These are phyloP conservation scores for Umbelopsis ramanniana DNA, from an alignment of 192 early-diverging fungal species.

Conservation along the genomic window DNA sequence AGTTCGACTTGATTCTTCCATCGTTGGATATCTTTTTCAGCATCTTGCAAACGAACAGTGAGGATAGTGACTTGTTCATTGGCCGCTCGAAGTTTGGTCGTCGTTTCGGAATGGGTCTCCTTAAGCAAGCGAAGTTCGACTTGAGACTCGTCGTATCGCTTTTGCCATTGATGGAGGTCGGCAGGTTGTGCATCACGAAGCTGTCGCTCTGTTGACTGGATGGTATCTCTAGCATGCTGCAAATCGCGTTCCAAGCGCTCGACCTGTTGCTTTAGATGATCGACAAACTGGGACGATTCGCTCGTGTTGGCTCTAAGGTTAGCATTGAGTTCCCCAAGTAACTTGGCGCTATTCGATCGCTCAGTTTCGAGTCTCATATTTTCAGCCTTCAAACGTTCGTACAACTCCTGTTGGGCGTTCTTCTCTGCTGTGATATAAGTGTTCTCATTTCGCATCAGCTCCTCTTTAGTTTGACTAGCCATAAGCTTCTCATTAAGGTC, in stretches of 20 bases:
- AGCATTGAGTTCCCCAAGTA: slow-evolving; percentile 15
- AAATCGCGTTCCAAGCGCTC: slow-evolving; percentile 19
- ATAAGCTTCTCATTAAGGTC: slow-evolving; percentile 6
- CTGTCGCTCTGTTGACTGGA: slow-evolving; percentile 21
- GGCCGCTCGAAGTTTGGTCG: slow-evolving; percentile 4
- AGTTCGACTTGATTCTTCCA: slow-evolving; percentile 1
- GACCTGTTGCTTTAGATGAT: slow-evolving; percentile 18
- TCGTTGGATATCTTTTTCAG: slow-evolving; percentile 17
- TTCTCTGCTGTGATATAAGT: slow-evolving; percentile 4
- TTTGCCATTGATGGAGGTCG: slow-evolving; percentile 18
- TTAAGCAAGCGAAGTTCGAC: slow-evolving; percentile 16
- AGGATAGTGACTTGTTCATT: slow-evolving; percentile 19
- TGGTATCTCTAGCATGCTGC: slow-evolving; percentile 1
- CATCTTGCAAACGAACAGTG: slow-evolving; percentile 12
- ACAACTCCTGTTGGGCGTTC: slow-evolving; percentile 13
- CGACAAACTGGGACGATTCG: slow-evolving; percentile 13
- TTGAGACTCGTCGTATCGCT: slow-evolving; percentile 5
- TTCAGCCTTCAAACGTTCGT: slow-evolving; percentile 18
- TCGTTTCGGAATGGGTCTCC: slow-evolving; percentile 2
- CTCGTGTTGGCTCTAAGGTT: slow-evolving; percentile 1
- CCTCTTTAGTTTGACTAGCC: slow-evolving; percentile 15
- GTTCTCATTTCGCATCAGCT: slow-evolving; percentile 5
- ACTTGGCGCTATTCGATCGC: slow-evolving; percentile 2
- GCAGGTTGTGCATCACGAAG: slow-evolving; percentile 7
- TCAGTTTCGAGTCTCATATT: slow-evolving; percentile 23